Base-by-base conservation (phyloP, 306 rosid genomes). In the Citrullus mucosospermus region DNA sequence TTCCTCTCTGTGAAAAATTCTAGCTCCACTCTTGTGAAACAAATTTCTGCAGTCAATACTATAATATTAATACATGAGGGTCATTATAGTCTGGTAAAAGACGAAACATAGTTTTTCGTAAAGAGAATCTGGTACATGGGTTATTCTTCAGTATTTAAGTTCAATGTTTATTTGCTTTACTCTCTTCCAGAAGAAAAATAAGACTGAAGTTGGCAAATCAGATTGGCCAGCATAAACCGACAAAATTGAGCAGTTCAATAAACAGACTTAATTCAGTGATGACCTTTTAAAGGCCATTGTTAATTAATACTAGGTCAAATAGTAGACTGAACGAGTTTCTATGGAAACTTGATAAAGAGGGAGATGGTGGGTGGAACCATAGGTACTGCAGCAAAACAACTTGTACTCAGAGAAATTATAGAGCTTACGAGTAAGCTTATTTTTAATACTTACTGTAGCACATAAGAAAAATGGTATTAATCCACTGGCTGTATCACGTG, bases 381-480 rank as follows among this genome's bases (percentile, higher is more conserved):
- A 71, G 22, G n/a, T 71, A 71, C 34, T 46, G 58, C 76, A 6
- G 76, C 41, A 28, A 71, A 43, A 20, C 51, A 48, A 71, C 76
- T 48, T 71, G 17, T 71, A 48, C 50, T 69, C 8, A 69, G 39
- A 69, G 39, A 65, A 74, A 82, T 25, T 48, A 73, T 59, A 76
- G 41, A 63, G 12, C 30, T 38, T 25, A 18, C 8, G 43, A 66
- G 50, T 17, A 65, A 38, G 16, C 30, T 9, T 66, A 66, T 38
- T 71, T 60, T 54, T 32, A 57, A 66, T 80, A 80, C 95, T 86
- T 92, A 94, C 97, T 2, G 94, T 88, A 67, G 93, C 97, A 78
- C 98, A 92, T 83, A 94, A 84, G 96, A 94, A 92, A 85, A 94
- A 85, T 44, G 98, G 97, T 81, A 92, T 83, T 53, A 92, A 84